Percentiles rank a stretch among this genome's conserved stretches.
Conservation (phyloP, 2,329 filamentous ascomycete species). For the Talaromyces amestolkiae region DNA sequence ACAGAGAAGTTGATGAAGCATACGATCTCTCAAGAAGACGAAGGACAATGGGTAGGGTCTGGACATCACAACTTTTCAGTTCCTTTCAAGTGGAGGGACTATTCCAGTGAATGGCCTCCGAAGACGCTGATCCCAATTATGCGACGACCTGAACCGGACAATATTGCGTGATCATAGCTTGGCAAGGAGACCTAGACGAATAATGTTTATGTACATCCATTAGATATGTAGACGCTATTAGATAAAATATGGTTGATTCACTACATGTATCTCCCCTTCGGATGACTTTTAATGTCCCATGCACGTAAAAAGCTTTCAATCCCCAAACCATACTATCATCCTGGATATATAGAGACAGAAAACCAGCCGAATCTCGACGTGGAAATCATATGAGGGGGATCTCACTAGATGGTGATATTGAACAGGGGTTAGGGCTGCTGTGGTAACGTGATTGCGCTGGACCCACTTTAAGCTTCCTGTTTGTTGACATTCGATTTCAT, state of each 20-base stretch:
- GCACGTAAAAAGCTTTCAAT: no score
- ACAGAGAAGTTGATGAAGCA: background rate
- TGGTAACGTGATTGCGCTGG: background rate
- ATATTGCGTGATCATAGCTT: background rate
- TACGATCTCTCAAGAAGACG: background rate
- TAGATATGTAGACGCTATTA: background rate
- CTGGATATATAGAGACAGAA: no score
- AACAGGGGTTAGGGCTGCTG: background rate
- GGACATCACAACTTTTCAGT: background rate
- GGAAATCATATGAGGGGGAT: background rate
- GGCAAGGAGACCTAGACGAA: background rate
- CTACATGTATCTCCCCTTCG: background rate
- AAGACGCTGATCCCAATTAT: background rate
- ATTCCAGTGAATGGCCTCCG: background rate
- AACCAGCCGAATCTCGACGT: no score
- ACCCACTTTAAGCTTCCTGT: background rate
- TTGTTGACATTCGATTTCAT: conserved; percentile 3
- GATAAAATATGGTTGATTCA: background rate
- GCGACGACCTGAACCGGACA: background rate
- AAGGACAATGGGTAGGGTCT: background rate
- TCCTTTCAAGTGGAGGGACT: background rate
- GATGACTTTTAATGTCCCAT: background rate
- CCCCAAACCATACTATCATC: no score
- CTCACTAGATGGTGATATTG: background rate
- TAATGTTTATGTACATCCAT: no score